Evolutionary conservation across 768 basidiomycete genomes (phyloP), one percentile per base, ranked within the genome.

Genomic region (Russula foetens): DNA sequence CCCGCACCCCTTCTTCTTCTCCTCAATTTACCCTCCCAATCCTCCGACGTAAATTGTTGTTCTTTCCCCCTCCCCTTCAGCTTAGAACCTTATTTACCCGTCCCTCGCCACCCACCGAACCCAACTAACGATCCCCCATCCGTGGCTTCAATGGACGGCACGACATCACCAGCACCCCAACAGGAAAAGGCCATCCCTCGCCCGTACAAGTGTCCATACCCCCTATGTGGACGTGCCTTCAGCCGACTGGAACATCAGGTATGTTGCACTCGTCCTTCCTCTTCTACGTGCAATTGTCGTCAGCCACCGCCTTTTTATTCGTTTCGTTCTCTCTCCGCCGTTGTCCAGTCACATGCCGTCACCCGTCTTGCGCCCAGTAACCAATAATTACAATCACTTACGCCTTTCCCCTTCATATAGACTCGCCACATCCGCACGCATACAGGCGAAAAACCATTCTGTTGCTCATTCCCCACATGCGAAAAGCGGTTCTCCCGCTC

Each of bases 391-490:
- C 41, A 26, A 29, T 48, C 56, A 14, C 53, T 63, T n/a, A 58
- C 58, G 12, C 35, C n/a, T n/a, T 9, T 60, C 24, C 51, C 35
- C 46, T 58, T 38, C n/a, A n/a, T n/a, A 0, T 72, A 98, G 92
- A 99, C 96, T 21, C 88, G 96, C 63, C 96, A 99, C 70, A 97
- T 98, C 56, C 88, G 96, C 61, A 99, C 95, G 0, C 96, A 99
- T 73, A 99, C 96, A 0, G 96, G 96, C 69, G 96, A 99, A 75
- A 98, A 97, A 68, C 96, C 96, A 2, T 98, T 98, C 68, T 81
- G 84, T 23, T 99, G 96, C 81, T 86, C 84, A 1, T 91, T 86
- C 71, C 85, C 91, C 4, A 83, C 85, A n/a, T 99, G 96, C 81
- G 95, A 97, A 74, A 99, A 98, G 73, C 88, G 94, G 6, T 99